These are phyloP conservation scores for Haplosporangium gracile DNA, from an alignment of 192 early-diverging fungal species.

Conservation along the genomic window DNA sequence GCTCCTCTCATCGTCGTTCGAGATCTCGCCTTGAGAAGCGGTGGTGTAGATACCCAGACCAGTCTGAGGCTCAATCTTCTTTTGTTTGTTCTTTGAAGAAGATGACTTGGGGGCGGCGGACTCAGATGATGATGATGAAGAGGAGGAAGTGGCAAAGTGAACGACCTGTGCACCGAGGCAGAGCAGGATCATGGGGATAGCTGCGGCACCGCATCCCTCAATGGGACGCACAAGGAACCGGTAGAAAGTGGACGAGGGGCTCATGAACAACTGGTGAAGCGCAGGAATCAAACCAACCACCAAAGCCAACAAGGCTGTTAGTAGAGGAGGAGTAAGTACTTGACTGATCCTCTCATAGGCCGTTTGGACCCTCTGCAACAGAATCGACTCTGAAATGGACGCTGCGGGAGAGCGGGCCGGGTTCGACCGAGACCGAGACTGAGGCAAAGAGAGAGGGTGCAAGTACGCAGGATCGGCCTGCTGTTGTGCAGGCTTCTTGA, in stretches of 20 bases:
- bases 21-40: slow-evolving; percentile 2
- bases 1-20: slow-evolving; percentile 21
- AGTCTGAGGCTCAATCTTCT: neutral
- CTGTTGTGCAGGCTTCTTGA: neutral
- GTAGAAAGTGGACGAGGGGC: slow-evolving; percentile 66
- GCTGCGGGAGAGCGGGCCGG: slow-evolving; percentile 5
- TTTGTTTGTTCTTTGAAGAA: slow-evolving; percentile 3
- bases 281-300: slow-evolving; percentile 76
- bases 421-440: neutral
- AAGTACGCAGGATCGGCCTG: neutral
- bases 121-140: neutral
- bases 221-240: slow-evolving; percentile 74
- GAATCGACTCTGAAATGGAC: slow-evolving; percentile 24
- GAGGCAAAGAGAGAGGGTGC: slow-evolving; percentile 12
- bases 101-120: neutral
- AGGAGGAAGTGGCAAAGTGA: slow-evolving; percentile 23
- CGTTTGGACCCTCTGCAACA: slow-evolving; percentile 17
- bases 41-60: slow-evolving; percentile 28
- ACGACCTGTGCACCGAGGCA: slow-evolving; percentile 82
- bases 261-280: slow-evolving; percentile 75
- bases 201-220: slow-evolving; percentile 82
- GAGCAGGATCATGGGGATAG: slow-evolving; percentile 83
- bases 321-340: slow-evolving; percentile 78
- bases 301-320: slow-evolving; percentile 76
- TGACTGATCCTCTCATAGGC: slow-evolving; percentile 33